Conservation (phyloP, 2,329 filamentous ascomycete genomes). For the Aspergillus sp. region DNA sequence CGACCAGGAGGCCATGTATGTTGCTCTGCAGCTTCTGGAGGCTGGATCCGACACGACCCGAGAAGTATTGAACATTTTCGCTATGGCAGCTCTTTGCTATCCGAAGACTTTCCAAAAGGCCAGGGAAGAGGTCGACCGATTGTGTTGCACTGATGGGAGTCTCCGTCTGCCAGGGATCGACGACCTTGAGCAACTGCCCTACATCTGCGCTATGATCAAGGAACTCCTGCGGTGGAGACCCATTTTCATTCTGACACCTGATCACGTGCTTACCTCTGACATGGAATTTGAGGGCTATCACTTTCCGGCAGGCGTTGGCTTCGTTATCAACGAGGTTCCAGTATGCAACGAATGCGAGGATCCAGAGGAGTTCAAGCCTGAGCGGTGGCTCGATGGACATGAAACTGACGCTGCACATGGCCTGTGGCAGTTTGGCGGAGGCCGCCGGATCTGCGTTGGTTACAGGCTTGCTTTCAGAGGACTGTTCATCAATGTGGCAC, state of each 20-base stretch:
- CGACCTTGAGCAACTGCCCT: conserved; percentile 29
- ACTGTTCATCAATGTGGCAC: conserved; percentile 34
- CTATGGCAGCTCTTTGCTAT: conserved; percentile 29
- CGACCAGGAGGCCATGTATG: conserved; percentile 45
- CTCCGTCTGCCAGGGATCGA: conserved; percentile 23
- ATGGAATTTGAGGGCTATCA: conserved; percentile 32
- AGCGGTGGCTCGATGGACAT: conserved; percentile 42
- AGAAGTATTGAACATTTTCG: conserved; percentile 38
- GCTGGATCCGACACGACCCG: conserved; percentile 50
- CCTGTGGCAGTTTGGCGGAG: conserved; percentile 39
- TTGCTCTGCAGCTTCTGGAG: conserved; percentile 43
- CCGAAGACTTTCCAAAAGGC: conserved; percentile 27
- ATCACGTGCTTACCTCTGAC: conserved; percentile 27
- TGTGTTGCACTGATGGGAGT: not conserved
- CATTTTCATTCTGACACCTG: conserved; percentile 28
- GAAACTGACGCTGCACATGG: conserved; percentile 32
- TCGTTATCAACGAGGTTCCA: conserved; percentile 35
- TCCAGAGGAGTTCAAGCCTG: conserved; percentile 34
- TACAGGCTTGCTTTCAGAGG: conserved; percentile 34
- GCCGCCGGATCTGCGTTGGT: conserved; percentile 39
- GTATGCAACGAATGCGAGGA: conserved; percentile 35
- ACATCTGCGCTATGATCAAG: conserved; percentile 30
- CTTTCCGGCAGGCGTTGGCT: conserved; percentile 33
- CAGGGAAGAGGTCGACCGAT: conserved; percentile 15
- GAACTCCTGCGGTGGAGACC: conserved; percentile 34